Percentiles rank a stretch among this genome's conserved stretches.
Evolutionary conservation across 176 grass and related monocot species (phyloP).

Genomic region (Paspalum vaginatum): DNA sequence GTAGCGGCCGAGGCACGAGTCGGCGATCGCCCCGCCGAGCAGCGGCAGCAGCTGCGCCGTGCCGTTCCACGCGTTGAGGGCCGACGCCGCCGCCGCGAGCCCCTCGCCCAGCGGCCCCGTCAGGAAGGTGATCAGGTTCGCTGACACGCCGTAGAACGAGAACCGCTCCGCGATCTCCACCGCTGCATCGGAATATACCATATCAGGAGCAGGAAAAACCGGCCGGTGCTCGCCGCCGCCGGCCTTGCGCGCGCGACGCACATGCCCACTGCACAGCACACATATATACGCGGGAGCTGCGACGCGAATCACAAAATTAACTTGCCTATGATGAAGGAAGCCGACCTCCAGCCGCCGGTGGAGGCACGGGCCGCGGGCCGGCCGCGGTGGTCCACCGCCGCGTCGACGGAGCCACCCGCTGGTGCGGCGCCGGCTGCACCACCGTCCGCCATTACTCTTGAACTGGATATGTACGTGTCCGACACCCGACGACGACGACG

Average conservation of each 20-base stretch:
- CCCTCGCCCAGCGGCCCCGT: constrained; percentile 54
- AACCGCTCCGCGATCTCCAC: constrained; percentile 59
- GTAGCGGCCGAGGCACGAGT: constrained; percentile 53
- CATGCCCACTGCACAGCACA: too few relatives aligned
- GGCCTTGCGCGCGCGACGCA: too few relatives aligned
- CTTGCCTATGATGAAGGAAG: constrained; percentile 64
- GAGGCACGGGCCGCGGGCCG: constrained; percentile 39
- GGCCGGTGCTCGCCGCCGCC: fast-evolving
- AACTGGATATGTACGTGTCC: constrained; percentile 34
- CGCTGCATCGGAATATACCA: constrained; percentile 22
- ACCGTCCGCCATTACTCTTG: neutral
- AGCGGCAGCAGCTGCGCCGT: constrained; percentile 55
- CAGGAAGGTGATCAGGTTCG: constrained; percentile 62
- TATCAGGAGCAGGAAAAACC: neutral
- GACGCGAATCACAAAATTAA: neutral
- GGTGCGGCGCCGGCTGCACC: neutral
- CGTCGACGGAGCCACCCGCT: neutral
- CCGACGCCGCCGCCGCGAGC: constrained; percentile 45
- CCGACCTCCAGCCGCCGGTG: constrained; percentile 55
- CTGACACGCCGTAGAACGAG: constrained; percentile 49
- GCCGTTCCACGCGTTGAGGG: constrained; percentile 58
- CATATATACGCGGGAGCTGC: too few relatives aligned
- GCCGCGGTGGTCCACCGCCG: constrained; percentile 58
- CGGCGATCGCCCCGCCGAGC: constrained; percentile 50
- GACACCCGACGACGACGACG: neutral